Percentiles rank a stretch among this genome's conserved stretches.
Evolutionary conservation across 345 rosid species (phyloP).

Genomic region (Moricandia moricandioides): DNA sequence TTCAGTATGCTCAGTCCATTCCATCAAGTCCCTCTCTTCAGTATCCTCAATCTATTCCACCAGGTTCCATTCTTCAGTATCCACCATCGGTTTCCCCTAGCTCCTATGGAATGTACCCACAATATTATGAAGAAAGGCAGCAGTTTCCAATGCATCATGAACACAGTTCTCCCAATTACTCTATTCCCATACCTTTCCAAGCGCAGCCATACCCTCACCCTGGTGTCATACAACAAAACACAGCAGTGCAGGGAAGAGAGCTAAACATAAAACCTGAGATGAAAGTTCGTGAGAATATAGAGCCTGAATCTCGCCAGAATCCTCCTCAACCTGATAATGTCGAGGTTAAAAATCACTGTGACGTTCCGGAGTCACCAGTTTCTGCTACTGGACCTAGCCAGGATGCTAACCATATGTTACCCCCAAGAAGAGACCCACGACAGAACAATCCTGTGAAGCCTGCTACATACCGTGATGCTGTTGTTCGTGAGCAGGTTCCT

Average conservation of each 20-base stretch:
- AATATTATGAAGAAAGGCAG: constrained; percentile 44
- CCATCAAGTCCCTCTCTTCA: constrained; percentile 29
- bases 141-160: constrained; percentile 48
- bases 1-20: constrained; percentile 30
- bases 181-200: constrained; percentile 40
- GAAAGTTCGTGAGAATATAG: constrained; percentile 38
- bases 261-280: constrained; percentile 40
- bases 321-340: constrained; percentile 37
- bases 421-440: constrained; percentile 35
- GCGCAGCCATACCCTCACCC: constrained; percentile 43
- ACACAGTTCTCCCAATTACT: constrained; percentile 36
- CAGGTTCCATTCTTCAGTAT: constrained; percentile 36
- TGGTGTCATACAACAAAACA: constrained; percentile 44
- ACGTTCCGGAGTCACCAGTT: constrained; percentile 38
- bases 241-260: constrained; percentile 40
- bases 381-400: constrained; percentile 37
- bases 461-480: constrained; percentile 44
- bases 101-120: constrained; percentile 51
- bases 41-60: constrained; percentile 28
- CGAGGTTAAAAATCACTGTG: constrained; percentile 38
- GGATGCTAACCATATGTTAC: constrained; percentile 36
- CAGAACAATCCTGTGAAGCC: constrained; percentile 41
- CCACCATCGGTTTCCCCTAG: constrained; percentile 46
- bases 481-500: constrained; percentile 41
- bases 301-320: constrained; percentile 34